Base-by-base conservation (phyloP, 371 early-diverging fungal species). In the Mortierella sp. region DNA sequence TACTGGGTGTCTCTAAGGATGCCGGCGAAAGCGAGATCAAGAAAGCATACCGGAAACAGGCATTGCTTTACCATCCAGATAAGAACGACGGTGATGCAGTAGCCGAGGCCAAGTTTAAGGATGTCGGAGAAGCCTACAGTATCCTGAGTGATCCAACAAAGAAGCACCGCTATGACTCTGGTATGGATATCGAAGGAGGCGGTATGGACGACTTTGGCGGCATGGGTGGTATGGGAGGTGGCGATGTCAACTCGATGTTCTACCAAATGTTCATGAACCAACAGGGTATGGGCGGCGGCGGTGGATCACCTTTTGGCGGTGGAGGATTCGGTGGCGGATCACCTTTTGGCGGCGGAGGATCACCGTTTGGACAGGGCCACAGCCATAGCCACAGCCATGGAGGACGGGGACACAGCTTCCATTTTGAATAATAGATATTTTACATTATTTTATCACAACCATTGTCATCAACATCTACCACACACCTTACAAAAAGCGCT, bases 31-130 rank as follows among this genome's bases (percentile, higher is more conserved):
- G 91, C 5, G 97, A 98, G 66, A 97, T 99, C 86, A 97, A 96
- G 81, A 96, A 95, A 80, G 97, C 98, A 26, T 99, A 93, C 85
- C 91, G 96, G 75, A 96, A 95, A 67, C 85, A 93, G 43, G 95
- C 95, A 8, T 83, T 96, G 57, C 85, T 91, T 84, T 91, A 93
- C 83, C 97, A 97, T 79, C 81, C 85, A 62, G 90, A 90, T 73
- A 89, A 94, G 87, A 91, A 92, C 63, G 90, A 89, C 35, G 87
- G 88, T 45, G 91, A 93, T 76, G 81, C 79, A 8, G 86, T 85
- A 55, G 93, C 94, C 5, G 95, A 95, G 79, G 87, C 87, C 68
- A 88, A 93, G 84, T 96, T 96, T 86, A 96, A 96, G 86, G 94
- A 94, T 77, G 85, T 94, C 20, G 88, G 91, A 30, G 96, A 95